phyloP scores from a whole-genome alignment of 495 filamentous ascomycete genomes.

The Clavariopsis aquatica region DNA sequence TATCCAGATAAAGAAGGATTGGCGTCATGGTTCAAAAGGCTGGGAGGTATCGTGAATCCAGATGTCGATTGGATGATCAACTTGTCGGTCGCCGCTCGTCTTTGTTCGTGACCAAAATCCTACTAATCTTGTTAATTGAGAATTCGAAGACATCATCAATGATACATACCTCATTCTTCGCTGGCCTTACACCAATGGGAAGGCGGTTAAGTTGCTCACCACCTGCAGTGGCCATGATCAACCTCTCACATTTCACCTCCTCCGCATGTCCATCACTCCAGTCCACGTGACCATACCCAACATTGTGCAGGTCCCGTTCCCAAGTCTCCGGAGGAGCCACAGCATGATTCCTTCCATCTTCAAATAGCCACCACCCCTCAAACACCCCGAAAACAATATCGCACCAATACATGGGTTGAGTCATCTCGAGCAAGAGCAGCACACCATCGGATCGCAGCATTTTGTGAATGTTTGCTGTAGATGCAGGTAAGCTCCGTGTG shows the following conservation, averaged over 20 bases:
- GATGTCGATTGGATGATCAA: not conserved
- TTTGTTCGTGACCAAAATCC: not conserved
- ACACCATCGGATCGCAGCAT: conserved; percentile 49
- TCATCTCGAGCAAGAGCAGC: conserved; percentile 52
- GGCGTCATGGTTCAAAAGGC: not conserved
- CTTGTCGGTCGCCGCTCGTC: not conserved
- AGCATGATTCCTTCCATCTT: conserved; percentile 51
- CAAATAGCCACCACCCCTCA: conserved; percentile 55
- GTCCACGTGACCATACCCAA: conserved; percentile 45
- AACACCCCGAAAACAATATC: conserved; percentile 53
- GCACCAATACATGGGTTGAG: conserved; percentile 45
- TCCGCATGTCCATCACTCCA: conserved; percentile 43
- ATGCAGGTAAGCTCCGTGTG: conserved; percentile 43
- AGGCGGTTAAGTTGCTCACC: not conserved
- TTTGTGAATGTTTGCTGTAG: conserved; percentile 41
- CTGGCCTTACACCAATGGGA: not conserved
- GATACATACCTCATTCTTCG: not conserved
- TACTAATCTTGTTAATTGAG: not conserved
- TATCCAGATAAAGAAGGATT: not conserved
- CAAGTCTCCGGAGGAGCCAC: conserved; percentile 34
- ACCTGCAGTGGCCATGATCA: not conserved
- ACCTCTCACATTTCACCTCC: not conserved
- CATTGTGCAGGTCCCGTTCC: conserved; percentile 40
- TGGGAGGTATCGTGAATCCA: not conserved
- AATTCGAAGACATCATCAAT: not conserved